These are phyloP conservation scores for Mrakiaceae sp. DNA, from an alignment of 1,284 basidiomycete species.

Conservation along the genomic window DNA sequence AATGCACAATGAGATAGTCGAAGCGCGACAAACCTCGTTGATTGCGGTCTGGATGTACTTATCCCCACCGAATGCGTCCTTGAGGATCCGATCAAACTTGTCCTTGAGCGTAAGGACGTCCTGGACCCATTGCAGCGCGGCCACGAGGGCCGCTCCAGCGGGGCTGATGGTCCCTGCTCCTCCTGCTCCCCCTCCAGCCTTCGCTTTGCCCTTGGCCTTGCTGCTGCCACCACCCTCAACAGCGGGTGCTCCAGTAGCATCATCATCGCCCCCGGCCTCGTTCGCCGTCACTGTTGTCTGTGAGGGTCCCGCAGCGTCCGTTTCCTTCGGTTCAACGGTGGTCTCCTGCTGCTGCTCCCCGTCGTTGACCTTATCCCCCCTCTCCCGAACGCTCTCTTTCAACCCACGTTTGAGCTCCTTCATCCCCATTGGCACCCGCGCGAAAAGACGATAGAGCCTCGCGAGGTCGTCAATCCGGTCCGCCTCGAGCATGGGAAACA, in stretches of 20 bases:
- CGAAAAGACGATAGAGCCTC: conserved; percentile 70
- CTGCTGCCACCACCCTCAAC: conserved; percentile 16
- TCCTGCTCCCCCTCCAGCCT: conserved; percentile 29
- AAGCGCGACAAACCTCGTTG: conserved; percentile 55
- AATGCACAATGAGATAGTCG: neutral
- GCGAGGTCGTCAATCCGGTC: conserved; percentile 66
- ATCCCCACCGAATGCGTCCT: conserved; percentile 58
- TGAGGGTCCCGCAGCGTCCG: conserved; percentile 28
- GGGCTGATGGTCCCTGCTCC: conserved; percentile 19
- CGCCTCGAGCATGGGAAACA: conserved; percentile 77
- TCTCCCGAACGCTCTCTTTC: conserved; percentile 59
- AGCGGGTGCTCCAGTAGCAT: conserved; percentile 8
- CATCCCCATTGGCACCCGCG: conserved; percentile 56
- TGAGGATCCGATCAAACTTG: conserved; percentile 71
- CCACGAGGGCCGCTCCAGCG: conserved; percentile 26
- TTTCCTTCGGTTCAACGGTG: no score
- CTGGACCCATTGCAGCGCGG: conserved; percentile 88
- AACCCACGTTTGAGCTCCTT: conserved; percentile 55
- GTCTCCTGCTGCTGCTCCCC: conserved; percentile 27
- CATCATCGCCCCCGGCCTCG: conserved; percentile 31
- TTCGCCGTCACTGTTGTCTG: conserved; percentile 21
- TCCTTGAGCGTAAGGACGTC: conserved; percentile 85
- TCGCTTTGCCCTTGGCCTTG: conserved; percentile 52
- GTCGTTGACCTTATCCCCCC: conserved; percentile 73
- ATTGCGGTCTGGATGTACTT: conserved; percentile 69